Evolutionary conservation across 139 green algal genomes (phyloP).

Genomic region (Volvox africanus): DNA sequence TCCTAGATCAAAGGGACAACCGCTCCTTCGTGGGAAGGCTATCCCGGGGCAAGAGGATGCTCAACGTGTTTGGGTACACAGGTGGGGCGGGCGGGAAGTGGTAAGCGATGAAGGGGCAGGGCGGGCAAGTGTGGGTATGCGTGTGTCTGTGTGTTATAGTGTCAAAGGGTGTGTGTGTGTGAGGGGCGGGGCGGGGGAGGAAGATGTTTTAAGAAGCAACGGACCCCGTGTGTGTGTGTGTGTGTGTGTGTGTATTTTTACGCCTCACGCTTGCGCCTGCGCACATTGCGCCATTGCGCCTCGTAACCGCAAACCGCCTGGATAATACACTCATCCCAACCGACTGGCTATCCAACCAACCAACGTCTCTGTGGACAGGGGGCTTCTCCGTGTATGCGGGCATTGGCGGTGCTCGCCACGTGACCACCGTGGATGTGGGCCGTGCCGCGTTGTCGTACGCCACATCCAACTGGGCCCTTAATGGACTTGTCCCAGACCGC

Average conservation of each 20-base stretch:
- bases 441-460: slow-evolving; percentile 51
- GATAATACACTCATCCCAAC: no score
- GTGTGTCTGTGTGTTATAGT: neutral
- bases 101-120: no score
- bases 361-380: slow-evolving; percentile 14
- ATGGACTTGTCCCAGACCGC: slow-evolving; percentile 45
- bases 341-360: neutral
- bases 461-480: slow-evolving; percentile 64
- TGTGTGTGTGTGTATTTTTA: no score
- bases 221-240: no score
- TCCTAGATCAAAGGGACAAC: slow-evolving; percentile 67
- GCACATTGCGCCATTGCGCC: no score
- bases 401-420: slow-evolving; percentile 55
- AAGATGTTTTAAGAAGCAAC: neutral
- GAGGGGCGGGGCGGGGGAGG: neutral
- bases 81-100: neutral
- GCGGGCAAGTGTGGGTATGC: neutral
- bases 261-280: no score
- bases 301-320: no score
- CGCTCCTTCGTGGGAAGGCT: slow-evolving; percentile 47
- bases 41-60: slow-evolving; percentile 31
- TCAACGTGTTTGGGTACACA: slow-evolving; percentile 72
- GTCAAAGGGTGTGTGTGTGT: neutral
- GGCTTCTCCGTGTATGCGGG: slow-evolving; percentile 67
- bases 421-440: slow-evolving; percentile 70